Evolutionary conservation across 176 grass and related monocot species (phyloP).

Genomic region (Oryza meyeriana): DNA sequence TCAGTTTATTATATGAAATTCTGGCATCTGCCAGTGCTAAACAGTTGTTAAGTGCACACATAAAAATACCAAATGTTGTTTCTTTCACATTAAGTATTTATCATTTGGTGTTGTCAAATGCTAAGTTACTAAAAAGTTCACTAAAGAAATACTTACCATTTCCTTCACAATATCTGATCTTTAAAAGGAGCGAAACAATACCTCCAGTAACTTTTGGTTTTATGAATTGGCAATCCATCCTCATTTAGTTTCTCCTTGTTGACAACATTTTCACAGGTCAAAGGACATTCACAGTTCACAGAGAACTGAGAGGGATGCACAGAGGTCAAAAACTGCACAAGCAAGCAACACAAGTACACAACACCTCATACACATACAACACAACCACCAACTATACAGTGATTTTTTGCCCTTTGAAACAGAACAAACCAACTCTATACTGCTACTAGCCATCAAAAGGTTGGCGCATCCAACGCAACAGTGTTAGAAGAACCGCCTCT

Average conservation of each 20-base stretch:
- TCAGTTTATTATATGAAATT: background rate
- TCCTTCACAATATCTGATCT: background rate
- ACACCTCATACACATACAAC: background rate
- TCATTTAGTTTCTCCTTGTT: background rate
- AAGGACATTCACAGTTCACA: constrained; percentile 10
- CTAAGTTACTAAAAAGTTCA: background rate
- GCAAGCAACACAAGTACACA: constrained; percentile 2
- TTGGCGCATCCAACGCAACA: background rate
- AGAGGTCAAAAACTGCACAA: constrained; percentile 13
- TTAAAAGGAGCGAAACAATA: background rate
- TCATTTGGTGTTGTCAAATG: no score
- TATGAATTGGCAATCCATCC: background rate
- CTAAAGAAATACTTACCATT: background rate
- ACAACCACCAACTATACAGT: constrained; percentile 26
- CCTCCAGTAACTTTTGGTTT: background rate
- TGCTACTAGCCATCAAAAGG: background rate
- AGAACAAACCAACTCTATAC: background rate
- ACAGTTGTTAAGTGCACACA: background rate
- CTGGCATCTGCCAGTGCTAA: background rate
- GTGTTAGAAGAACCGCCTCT: constrained; percentile 73
- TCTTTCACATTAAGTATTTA: no score
- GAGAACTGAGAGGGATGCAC: constrained; percentile 9
- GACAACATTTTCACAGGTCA: background rate
- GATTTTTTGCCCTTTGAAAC: background rate
- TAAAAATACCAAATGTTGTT: no score